These are phyloP conservation scores for Jacaranda copaia DNA, from an alignment of 257 asterid genomes.

Conservation along the genomic window DNA sequence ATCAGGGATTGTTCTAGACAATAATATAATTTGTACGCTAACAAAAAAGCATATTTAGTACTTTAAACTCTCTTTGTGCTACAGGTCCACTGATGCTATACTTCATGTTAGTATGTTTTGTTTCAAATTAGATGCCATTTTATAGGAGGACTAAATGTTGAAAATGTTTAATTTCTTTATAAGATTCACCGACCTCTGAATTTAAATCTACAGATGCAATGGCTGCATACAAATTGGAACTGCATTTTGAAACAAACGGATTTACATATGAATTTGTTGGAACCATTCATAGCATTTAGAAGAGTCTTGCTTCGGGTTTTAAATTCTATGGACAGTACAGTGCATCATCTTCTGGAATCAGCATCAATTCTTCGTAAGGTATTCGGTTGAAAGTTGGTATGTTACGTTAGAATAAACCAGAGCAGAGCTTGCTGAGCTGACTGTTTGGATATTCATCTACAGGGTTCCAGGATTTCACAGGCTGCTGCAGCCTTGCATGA, in stretches of 20 bases:
- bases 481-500: conserved; percentile 96
- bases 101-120: conserved; percentile 1
- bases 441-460: conserved; percentile 34
- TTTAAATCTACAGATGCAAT: conserved; percentile 61
- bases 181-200: conserved; percentile 37
- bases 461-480: conserved; percentile 91
- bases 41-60: conserved; percentile 9
- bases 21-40: conserved; percentile 22
- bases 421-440: conserved; percentile 35
- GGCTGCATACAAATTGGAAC: conserved; percentile 76
- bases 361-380: conserved; percentile 97
- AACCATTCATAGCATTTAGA: conserved; percentile 95
- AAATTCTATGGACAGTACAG: conserved; percentile 60
- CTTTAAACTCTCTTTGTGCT: conserved; percentile 13
- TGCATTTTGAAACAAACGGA: conserved; percentile 75
- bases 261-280: conserved; percentile 92
- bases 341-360: conserved; percentile 84
- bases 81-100: conserved; percentile 26
- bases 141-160: conserved; percentile 11
- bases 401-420: conserved; percentile 22
- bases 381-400: conserved; percentile 35
- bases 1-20: conserved; percentile 25
- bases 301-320: conserved; percentile 78
- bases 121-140: conserved; percentile 23
- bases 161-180: not conserved